Evolutionary conservation across 345 rosid species (phyloP).

Genomic region (Microcos paniculata): DNA sequence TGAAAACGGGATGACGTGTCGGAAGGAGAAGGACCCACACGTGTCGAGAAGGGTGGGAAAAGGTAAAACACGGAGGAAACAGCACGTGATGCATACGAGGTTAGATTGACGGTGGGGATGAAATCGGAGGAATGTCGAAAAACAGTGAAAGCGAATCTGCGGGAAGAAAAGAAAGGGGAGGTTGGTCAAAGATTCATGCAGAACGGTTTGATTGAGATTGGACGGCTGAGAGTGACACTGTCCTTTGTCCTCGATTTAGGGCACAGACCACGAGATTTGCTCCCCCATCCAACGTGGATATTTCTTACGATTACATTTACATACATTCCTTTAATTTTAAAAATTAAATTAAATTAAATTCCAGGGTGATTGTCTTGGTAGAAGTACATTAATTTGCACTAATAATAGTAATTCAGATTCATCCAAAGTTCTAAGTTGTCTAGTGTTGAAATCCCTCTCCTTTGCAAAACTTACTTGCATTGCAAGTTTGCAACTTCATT

Average conservation of each 20-base stretch:
- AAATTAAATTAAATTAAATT: too few relatives aligned
- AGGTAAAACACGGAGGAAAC: not conserved
- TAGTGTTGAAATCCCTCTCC: not conserved
- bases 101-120: constrained; percentile 32
- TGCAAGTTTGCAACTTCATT: not conserved
- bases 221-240: constrained; percentile 33
- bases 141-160: constrained; percentile 27
- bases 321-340: too few relatives aligned
- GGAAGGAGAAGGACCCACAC: not conserved
- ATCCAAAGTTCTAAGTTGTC: too few relatives aligned
- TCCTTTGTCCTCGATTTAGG: constrained; percentile 14
- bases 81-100: constrained; percentile 19
- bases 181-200: constrained; percentile 44
- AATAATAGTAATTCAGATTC: too few relatives aligned
- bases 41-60: constrained; percentile 17
- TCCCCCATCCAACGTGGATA: not conserved
- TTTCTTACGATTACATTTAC: too few relatives aligned
- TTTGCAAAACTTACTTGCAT: not conserved
- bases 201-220: constrained; percentile 40
- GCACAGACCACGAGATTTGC: constrained; percentile 8
- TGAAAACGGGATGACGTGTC: not conserved
- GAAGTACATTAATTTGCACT: too few relatives aligned
- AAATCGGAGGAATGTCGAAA: not conserved
- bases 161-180: not conserved
- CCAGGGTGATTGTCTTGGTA: too few relatives aligned